Evolutionary conservation across 129 eudicot genomes (phyloP).

Genomic region (Sambucus nigra): DNA sequence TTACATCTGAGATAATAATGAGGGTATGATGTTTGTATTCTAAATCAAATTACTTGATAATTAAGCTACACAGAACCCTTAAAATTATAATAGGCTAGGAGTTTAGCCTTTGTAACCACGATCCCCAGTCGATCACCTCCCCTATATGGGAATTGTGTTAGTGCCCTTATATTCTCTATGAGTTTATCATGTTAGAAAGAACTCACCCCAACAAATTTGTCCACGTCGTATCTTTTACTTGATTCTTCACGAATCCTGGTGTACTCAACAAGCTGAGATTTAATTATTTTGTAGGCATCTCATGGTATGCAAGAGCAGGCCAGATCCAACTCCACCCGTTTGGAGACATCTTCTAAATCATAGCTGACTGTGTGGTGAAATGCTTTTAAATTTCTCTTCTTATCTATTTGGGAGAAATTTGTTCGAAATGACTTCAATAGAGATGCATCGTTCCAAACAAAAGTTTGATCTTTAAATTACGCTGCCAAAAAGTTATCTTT

Average conservation of each 20-base stretch:
- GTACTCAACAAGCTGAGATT: conserved; percentile 53
- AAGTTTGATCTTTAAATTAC: conserved; percentile 78
- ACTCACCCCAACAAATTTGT: conserved; percentile 31
- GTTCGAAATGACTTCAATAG: conserved; percentile 50
- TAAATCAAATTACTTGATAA: no score
- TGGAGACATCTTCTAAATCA: conserved; percentile 73
- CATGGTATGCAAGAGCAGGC: conserved; percentile 57
- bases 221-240: conserved; percentile 44
- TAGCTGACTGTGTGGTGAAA: conserved; percentile 54
- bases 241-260: conserved; percentile 65
- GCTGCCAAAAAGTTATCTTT: conserved; percentile 77
- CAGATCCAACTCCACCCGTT: conserved; percentile 70
- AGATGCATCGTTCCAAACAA: conserved; percentile 81
- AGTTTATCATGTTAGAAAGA: conserved; percentile 63
- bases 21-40: no score
- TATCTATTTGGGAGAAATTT: conserved; percentile 45
- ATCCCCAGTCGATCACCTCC: conserved; percentile 43
- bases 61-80: conserved; percentile 44
- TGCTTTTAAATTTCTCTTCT: conserved; percentile 48
- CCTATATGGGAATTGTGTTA: conserved; percentile 41
- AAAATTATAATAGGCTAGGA: conserved; percentile 42
- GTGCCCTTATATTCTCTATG: conserved; percentile 34
- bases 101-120: conserved; percentile 53
- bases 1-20: no score
- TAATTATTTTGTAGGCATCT: conserved; percentile 33